A percentile compares a stretch with the other conserved stretches of the same genome.
Evolutionary conservation across 2,329 filamentous ascomycete species (phyloP).

Genomic region (Biscogniauxia marginata): DNA sequence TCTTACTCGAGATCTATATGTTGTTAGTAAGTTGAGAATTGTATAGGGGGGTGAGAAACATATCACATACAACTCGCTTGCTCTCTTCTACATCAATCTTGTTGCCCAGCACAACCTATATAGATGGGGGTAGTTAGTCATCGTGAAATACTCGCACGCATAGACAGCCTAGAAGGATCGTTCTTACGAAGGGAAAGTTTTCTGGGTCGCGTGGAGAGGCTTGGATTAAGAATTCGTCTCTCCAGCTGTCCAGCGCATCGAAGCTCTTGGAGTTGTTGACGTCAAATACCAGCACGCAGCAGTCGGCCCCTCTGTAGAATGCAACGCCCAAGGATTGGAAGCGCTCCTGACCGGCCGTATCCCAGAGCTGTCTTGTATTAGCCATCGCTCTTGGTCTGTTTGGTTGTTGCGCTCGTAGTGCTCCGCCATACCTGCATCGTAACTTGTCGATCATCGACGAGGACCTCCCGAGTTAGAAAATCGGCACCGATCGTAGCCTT

Average conservation of each 20-base stretch:
- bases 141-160: neutral
- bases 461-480: constrained; percentile 95
- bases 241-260: constrained; percentile 96
- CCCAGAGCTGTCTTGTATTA: constrained; percentile 71
- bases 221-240: constrained; percentile 97
- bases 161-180: neutral
- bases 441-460: constrained; percentile 94
- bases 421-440: constrained; percentile 80
- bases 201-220: constrained; percentile 94
- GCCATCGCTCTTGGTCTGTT: constrained; percentile 15
- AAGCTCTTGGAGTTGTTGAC: constrained; percentile 99
- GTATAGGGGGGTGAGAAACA: neutral
- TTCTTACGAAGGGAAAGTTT: constrained; percentile 89
- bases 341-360: constrained; percentile 94
- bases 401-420: neutral
- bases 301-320: constrained; percentile 96
- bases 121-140: constrained; percentile 5
- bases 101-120: constrained; percentile 89
- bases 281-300: constrained; percentile 96
- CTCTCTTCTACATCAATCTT: constrained; percentile 99
- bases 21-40: constrained; percentile 19
- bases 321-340: constrained; percentile 97
- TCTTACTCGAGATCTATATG: constrained; percentile 81
- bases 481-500: constrained; percentile 99
- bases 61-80: constrained; percentile 74